Percentiles rank a stretch among this genome's conserved stretches.
phyloP scores from a whole-genome alignment of 176 grass and related monocot species.

The maize (Zea mays) region DNA sequence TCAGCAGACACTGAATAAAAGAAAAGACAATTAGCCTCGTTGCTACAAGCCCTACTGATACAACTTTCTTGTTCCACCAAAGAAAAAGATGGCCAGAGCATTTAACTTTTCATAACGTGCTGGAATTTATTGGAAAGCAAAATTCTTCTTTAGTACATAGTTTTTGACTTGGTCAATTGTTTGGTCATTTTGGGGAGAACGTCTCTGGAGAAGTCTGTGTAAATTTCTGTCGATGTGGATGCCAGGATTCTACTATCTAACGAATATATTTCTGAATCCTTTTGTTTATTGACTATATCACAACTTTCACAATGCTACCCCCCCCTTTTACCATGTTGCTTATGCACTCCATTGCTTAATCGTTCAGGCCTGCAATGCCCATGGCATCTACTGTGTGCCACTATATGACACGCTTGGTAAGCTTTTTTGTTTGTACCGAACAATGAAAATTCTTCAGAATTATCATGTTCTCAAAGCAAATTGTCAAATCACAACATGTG shows the following conservation, averaged over 20 bases:
- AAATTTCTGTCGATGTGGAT: not conserved
- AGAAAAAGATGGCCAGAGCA: not conserved
- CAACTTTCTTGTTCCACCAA: constrained; percentile 1
- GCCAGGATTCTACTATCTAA: not conserved
- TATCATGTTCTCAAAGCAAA: constrained; percentile 26
- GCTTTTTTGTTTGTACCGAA: constrained; percentile 22
- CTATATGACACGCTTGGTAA: constrained; percentile 96
- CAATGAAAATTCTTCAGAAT: constrained; percentile 1
- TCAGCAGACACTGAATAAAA: not conserved
- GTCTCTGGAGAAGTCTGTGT: not conserved
- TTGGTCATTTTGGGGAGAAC: not conserved
- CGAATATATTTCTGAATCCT: not conserved
- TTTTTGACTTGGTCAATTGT: not conserved
- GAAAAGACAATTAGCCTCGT: not conserved
- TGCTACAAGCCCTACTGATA: not conserved
- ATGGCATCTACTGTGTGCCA: constrained; percentile 91
- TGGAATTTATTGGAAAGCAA: constrained; percentile 1
- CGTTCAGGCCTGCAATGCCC: constrained; percentile 84
- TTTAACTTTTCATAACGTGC: not conserved
- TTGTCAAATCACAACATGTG: constrained; percentile 17
- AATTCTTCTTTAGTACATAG: not conserved
- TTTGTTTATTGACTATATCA: not conserved
- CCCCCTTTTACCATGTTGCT: constrained; percentile 11
- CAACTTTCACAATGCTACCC: not conserved
- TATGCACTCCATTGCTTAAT: constrained; percentile 27